Base-by-base conservation (phyloP, 352 stramenopile species). In the Phytophthora brassicae region DNA sequence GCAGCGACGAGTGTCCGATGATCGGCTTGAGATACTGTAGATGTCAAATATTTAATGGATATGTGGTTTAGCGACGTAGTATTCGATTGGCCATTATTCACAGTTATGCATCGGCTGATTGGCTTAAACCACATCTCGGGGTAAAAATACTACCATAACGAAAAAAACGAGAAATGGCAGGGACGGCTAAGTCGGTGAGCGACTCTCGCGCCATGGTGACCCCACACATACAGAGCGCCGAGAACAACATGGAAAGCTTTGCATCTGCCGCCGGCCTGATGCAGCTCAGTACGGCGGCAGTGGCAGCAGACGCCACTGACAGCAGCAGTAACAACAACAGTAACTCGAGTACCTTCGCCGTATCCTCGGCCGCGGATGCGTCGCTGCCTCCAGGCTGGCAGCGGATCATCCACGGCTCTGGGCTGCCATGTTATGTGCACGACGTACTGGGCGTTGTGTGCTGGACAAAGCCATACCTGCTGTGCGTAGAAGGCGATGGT, bases 381-480 rank as follows among this genome's bases (percentile, higher is more conserved):
- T 63, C 68, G 12, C 61, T 94, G 45, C 86, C 86, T 26, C 47
- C 64, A 41, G 83, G 83, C 12, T 94, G 86, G 86, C 68, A 78
- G 46, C 65, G 70, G 12, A 70, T 92, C 33, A 55, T 70, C 11
- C 86, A 94, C 64, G 72, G 75, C 36, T 94, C 83, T 4, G 81
- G 81, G 0, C 56, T 94, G 42, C 69, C 72, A 13, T 94, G 83
- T 61, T 94, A 83, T 54, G 68, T 90, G 55, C 79, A 94, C 48
- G 70, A 74, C 14, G 55, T 58, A 17, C 47, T 78, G 24, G 69
- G 72, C 8, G 56, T 90, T 13, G 81, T 94, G 38, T 79, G 72
- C 62, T 94, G 86, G 86, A 84, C 80, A 20, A 66, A 77, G 44
- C 86, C 86, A 31, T 94, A 94, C 48, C 55, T 69, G 43, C 66